Base-by-base conservation (phyloP, 441 rosid species). In the Bocquillonia castaneifolia region DNA sequence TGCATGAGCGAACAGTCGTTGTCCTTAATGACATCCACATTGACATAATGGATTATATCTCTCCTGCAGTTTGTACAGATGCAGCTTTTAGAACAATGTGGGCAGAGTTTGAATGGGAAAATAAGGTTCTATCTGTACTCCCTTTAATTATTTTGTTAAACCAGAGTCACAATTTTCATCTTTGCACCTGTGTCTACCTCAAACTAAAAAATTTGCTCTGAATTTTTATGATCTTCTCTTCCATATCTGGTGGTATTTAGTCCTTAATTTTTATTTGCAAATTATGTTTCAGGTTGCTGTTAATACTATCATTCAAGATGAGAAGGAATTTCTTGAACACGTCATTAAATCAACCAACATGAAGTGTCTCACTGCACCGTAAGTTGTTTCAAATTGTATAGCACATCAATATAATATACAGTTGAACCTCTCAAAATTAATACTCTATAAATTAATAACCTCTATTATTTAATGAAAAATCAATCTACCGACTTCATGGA, bases 71-170 rank as follows among this genome's bases (percentile, higher is more conserved):
- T 72, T 92, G 97, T 67, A 71, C 91, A 22, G 97, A 89, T 63
- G 81, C 88, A 63, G 91, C 96, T 47, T 92, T 92, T 72, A 84
- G 95, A 73, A 79, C 91, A 25, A 92, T 92, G 98, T 92, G 98
- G 98, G 96, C 95, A n/a, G 96, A 92, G 73, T 92, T 92, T 71
- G 98, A 92, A 82, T 92, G 98, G 98, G 98, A 92, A 81, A 92
- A 90, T 82, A 92, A 90, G 95, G 98, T 92, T 81, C 53, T 9
- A 20, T 52, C 69, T 42, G 31, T 42, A 10, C 26, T 51, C 5
- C 25, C 17, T 70, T 36, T 17, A 5, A 0, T 23, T 48, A 12
- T 14, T 18, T 51, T 61, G 3, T 37, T 18, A 2, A 0, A 39
- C 48, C 5, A 6, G 48, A 15, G 39, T 22, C 18, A 3, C 20